A percentile compares a stretch with the other conserved stretches of the same genome.
Conservation (phyloP, 2,329 filamentous ascomycete genomes). For the Pseudopyricularia cyperi region DNA sequence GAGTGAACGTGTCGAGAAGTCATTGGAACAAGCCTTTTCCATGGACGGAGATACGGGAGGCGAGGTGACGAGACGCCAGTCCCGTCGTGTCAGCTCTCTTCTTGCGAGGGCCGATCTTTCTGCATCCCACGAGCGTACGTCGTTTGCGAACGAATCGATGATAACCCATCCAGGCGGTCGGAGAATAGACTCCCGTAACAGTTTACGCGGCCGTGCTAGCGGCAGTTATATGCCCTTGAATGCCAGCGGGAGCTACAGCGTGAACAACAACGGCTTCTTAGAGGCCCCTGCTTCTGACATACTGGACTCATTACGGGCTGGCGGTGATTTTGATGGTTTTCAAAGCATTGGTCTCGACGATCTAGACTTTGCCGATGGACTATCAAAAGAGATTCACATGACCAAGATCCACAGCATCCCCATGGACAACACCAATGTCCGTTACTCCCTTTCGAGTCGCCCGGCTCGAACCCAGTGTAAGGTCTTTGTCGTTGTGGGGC, state of each 20-base stretch:
- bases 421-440: constrained; percentile 46
- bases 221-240: constrained; percentile 25
- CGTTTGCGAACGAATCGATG: constrained; percentile 57
- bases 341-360: constrained; percentile 62
- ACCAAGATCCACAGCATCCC: constrained; percentile 57
- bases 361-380: constrained; percentile 50
- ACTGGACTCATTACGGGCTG: constrained; percentile 52
- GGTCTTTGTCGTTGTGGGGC: constrained; percentile 55
- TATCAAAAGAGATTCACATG: constrained; percentile 60
- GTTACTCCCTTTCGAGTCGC: constrained; percentile 42
- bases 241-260: constrained; percentile 23
- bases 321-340: constrained; percentile 53
- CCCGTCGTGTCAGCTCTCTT: constrained; percentile 79
- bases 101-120: constrained; percentile 78
- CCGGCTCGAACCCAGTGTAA: constrained; percentile 42
- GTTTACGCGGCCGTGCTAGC: constrained; percentile 50
- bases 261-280: constrained; percentile 46
- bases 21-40: constrained; percentile 52
- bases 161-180: constrained; percentile 31
- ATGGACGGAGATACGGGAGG: constrained; percentile 54
- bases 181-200: constrained; percentile 63
- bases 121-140: constrained; percentile 65
- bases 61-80: constrained; percentile 44
- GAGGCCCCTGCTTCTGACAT: constrained; percentile 58
- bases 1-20: constrained; percentile 34